Evolutionary conservation across 1,139 yeast genomes (phyloP).

Genomic region (Suhomyces ambrosiae): DNA sequence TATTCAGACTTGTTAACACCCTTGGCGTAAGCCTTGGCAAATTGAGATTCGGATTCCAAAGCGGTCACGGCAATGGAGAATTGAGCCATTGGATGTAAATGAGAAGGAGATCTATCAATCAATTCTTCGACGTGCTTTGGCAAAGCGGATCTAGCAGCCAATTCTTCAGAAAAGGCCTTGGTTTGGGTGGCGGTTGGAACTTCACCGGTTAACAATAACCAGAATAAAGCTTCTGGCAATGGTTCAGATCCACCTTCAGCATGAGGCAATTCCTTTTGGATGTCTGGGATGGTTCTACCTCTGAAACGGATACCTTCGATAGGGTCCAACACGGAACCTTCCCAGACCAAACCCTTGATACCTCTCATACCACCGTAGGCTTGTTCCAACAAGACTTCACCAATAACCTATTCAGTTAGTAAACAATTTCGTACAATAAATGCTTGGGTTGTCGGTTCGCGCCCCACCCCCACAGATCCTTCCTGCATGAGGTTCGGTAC

Average conservation of each 20-base stretch:
- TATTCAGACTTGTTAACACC: slow-evolving; percentile 87
- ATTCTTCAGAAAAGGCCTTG: slow-evolving; percentile 72
- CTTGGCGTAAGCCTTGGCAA: slow-evolving; percentile 87
- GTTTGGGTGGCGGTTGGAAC: slow-evolving; percentile 80
- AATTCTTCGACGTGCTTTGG: slow-evolving; percentile 86
- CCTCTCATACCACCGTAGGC: slow-evolving; percentile 99
- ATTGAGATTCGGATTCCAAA: slow-evolving; percentile 84
- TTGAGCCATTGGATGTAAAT: slow-evolving; percentile 97
- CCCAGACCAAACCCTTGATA: slow-evolving; percentile 97
- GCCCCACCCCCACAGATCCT: slow-evolving; percentile 15
- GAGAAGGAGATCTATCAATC: slow-evolving; percentile 79
- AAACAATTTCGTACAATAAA: not conserved
- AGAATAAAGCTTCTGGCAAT: slow-evolving; percentile 88
- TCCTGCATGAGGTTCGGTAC: slow-evolving; percentile 6
- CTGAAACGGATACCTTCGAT: slow-evolving; percentile 98
- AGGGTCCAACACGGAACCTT: slow-evolving; percentile 98
- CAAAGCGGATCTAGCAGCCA: slow-evolving; percentile 81
- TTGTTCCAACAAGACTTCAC: slow-evolving; percentile 92
- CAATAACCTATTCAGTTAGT: slow-evolving; percentile 56
- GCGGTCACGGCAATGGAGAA: slow-evolving; percentile 92
- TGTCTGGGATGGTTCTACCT: slow-evolving; percentile 96
- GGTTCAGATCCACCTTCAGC: slow-evolving; percentile 87
- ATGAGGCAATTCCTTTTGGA: slow-evolving; percentile 89
- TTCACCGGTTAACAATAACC: slow-evolving; percentile 91
- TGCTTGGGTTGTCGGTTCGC: slow-evolving; percentile 1